A percentile compares a stretch with the other conserved stretches of the same genome.
These are phyloP conservation scores for Yamadazyma diospyri DNA, from an alignment of 1,139 yeast species.

Conservation along the genomic window DNA sequence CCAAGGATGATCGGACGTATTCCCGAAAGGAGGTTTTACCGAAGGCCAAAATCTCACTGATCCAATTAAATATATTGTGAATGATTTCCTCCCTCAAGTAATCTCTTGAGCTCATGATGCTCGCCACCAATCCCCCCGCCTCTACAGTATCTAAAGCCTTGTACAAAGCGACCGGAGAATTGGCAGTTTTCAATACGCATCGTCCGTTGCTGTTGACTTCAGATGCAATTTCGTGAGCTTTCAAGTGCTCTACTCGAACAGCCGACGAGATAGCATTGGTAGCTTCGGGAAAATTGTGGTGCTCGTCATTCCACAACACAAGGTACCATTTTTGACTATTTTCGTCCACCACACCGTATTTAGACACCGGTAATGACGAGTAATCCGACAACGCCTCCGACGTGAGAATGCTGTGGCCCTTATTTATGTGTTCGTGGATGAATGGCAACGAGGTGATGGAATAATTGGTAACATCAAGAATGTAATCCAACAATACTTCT, in stretches of 20 bases:
- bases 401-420: conserved; percentile 17
- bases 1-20: conserved; percentile 19
- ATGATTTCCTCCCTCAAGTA: conserved; percentile 46
- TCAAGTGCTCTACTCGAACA: conserved; percentile 19
- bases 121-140: conserved; percentile 52
- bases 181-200: conserved; percentile 23
- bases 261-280: conserved; percentile 38
- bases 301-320: conserved; percentile 72
- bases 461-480: conserved; percentile 43
- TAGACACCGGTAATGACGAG: conserved; percentile 25
- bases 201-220: conserved; percentile 34
- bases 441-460: conserved; percentile 34
- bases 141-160: conserved; percentile 33
- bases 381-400: conserved; percentile 25
- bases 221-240: conserved; percentile 32
- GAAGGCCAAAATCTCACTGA: conserved; percentile 36
- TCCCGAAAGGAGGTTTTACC: conserved; percentile 23
- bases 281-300: conserved; percentile 55
- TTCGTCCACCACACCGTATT: conserved; percentile 26
- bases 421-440: conserved; percentile 26
- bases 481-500: conserved; percentile 40
- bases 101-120: conserved; percentile 48
- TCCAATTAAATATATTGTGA: conserved; percentile 46
- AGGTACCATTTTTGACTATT: conserved; percentile 40
- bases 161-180: conserved; percentile 18